A percentile compares a stretch with the other conserved stretches of the same genome.
Evolutionary conservation across 176 grass and related monocot species (phyloP).

Genomic region (Paspalum vaginatum): DNA sequence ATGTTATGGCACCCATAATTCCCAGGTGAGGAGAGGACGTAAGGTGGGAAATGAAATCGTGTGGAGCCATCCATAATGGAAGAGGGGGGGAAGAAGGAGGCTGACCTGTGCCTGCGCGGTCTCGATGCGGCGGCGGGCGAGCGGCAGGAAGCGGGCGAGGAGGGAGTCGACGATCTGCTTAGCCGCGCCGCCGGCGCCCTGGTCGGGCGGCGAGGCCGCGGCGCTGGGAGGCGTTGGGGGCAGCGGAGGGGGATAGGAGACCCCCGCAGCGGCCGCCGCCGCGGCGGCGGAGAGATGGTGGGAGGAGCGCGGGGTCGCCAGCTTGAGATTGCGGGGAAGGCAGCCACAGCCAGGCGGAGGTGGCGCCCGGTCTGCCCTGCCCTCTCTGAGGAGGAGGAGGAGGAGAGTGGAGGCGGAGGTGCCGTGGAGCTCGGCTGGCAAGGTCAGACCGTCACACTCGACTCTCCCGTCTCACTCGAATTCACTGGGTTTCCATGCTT

Average conservation of each 20-base stretch:
- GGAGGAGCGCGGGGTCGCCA: conserved; percentile 64
- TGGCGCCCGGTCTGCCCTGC: not conserved
- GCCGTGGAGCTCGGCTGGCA: not conserved
- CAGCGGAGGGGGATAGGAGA: conserved; percentile 51
- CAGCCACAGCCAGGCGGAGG: not conserved
- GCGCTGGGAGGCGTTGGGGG: conserved; percentile 47
- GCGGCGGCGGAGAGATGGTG: conserved; percentile 53
- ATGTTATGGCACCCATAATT: not conserved
- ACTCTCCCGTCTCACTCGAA: too few relatives aligned
- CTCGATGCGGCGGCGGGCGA: conserved; percentile 96
- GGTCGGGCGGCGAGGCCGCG: conserved; percentile 33
- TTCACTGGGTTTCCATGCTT: too few relatives aligned
- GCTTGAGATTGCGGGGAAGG: conserved; percentile 19
- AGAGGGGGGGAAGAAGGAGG: too few relatives aligned
- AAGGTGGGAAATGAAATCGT: not conserved
- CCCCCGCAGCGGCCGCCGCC: conserved; percentile 31
- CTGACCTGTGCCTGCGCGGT: conserved; percentile 97
- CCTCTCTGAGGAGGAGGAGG: not conserved
- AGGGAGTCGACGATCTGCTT: conserved; percentile 99
- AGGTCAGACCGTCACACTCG: too few relatives aligned
- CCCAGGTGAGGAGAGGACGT: not conserved
- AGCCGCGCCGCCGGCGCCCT: conserved; percentile 78
- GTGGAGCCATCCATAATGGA: not conserved
- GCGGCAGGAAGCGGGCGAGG: conserved; percentile 90
- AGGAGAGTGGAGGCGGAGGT: not conserved